Evolutionary conservation across 2,329 filamentous ascomycete genomes (phyloP).

Genomic region (Exophiala sideris): DNA sequence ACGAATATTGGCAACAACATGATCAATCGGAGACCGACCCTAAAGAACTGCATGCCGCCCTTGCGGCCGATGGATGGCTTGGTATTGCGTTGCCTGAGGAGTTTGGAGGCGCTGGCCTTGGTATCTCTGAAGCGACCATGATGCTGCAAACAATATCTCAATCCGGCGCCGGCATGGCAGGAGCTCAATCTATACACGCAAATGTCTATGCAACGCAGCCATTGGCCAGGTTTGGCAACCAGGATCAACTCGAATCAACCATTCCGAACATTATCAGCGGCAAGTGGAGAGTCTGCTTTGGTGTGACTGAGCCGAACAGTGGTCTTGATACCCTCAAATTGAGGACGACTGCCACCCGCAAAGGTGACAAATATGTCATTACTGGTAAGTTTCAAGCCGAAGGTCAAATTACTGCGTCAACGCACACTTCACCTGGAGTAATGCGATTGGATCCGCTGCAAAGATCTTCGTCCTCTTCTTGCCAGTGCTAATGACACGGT

Average conservation of each 20-base stretch:
- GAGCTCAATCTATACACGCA: conserved; percentile 60
- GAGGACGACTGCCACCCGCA: conserved; percentile 60
- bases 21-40: conserved; percentile 71
- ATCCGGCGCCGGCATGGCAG: conserved; percentile 75
- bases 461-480: neutral
- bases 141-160: conserved; percentile 83
- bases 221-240: conserved; percentile 68
- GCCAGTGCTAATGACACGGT: neutral
- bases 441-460: neutral
- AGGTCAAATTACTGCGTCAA: neutral
- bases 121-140: conserved; percentile 78
- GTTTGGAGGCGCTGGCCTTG: conserved; percentile 68
- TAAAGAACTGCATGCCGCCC: conserved; percentile 68
- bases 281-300: conserved; percentile 71
- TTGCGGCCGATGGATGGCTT: conserved; percentile 75
- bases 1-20: conserved; percentile 72
- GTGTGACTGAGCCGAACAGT: conserved; percentile 79
- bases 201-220: conserved; percentile 71
- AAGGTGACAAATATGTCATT: conserved; percentile 62
- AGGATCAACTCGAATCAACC: conserved; percentile 60
- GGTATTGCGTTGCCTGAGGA: conserved; percentile 74
- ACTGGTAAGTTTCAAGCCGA: conserved; percentile 7
- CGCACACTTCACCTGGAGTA: too few relatives aligned
- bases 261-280: conserved; percentile 71
- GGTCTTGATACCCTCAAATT: conserved; percentile 75